Base-by-base conservation (phyloP, 106 monocot species). In the Dendrobium chrysotoxum region DNA sequence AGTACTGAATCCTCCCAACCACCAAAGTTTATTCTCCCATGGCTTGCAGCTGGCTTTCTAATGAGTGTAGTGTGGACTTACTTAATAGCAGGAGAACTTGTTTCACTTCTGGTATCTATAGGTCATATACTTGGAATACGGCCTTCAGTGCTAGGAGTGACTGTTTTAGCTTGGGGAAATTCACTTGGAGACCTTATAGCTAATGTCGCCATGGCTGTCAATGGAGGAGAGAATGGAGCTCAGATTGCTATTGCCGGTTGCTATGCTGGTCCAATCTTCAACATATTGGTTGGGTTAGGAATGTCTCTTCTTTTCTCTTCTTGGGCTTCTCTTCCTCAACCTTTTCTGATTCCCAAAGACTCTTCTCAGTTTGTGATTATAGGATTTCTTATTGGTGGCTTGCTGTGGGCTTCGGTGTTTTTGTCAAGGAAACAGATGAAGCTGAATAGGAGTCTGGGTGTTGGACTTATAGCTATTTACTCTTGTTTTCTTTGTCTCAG, bases 101-200 rank as follows among this genome's bases (percentile, higher is more conserved):
- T 90, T 38, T 81, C 85, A 2, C 55, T 90, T 39, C 67, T 90
- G 53, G 84, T 88, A 0, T 81, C 90, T 2, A 7, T 88, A 0
- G 90, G 90, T 0, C 28, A 81, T 31, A 84, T 90, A 47, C 47
- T 86, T 21, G 82, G 77, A 13, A 77, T 88, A 15, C 77, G 75
- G 38, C 87, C 90, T 1, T 85, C 87, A 9, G 47, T 88, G 20
- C 79, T 90, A 9, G 90, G 85, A 0, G 71, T 87, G 28, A 90
- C 90, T 0, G 87, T 90, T 21, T 77, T 90, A 17, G 90, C 90
- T 0, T 90, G 90, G 90, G 90, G 90, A 25, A 87, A 90, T 81
- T 90, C 90, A 31, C 28, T 87, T 8, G 90, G 90, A 10, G 90
- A 90, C 77, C 75, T 90, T 50, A 90, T 79, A 39, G 83, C 90